These are phyloP conservation scores for Emydomyces testavorans DNA, from an alignment of 2,329 filamentous ascomycete species.

Conservation along the genomic window DNA sequence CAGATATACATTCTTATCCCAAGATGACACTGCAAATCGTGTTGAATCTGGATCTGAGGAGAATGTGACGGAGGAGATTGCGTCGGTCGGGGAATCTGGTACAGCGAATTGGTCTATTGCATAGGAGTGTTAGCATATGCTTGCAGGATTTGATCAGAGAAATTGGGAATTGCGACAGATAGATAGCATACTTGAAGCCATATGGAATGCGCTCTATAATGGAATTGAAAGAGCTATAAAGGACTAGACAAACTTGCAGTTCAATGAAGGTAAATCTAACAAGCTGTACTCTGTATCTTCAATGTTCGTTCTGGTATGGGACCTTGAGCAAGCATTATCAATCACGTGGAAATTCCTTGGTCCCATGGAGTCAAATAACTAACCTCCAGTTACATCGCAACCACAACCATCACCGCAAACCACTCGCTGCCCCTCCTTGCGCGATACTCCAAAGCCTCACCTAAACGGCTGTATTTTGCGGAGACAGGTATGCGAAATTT, in stretches of 20 bases:
- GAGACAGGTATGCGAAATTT: too few species aligned
- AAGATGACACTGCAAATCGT: slow-evolving; percentile 79
- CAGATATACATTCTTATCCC: slow-evolving; percentile 84
- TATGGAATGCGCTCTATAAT: neutral
- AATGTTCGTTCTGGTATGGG: too few species aligned
- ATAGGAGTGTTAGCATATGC: neutral
- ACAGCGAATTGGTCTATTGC: slow-evolving; percentile 63
- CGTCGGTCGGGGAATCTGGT: slow-evolving; percentile 69
- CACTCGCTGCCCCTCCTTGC: too few species aligned
- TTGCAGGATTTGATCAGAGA: neutral
- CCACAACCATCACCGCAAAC: too few species aligned
- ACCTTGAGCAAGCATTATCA: too few species aligned
- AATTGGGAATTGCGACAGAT: neutral
- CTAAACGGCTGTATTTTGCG: too few species aligned
- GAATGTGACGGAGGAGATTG: slow-evolving; percentile 77
- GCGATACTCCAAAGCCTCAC: too few species aligned
- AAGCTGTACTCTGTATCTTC: too few species aligned
- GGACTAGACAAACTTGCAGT: neutral
- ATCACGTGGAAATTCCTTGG: too few species aligned
- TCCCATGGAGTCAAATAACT: too few species aligned
- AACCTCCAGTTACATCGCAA: too few species aligned
- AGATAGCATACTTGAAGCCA: slow-evolving; percentile 16
- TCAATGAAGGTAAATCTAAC: neutral
- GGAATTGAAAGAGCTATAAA: neutral
- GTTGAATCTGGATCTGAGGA: slow-evolving; percentile 62